Evolutionary conservation across 352 stramenopile genomes (phyloP).

Genomic region (Phytophthora rubi): DNA sequence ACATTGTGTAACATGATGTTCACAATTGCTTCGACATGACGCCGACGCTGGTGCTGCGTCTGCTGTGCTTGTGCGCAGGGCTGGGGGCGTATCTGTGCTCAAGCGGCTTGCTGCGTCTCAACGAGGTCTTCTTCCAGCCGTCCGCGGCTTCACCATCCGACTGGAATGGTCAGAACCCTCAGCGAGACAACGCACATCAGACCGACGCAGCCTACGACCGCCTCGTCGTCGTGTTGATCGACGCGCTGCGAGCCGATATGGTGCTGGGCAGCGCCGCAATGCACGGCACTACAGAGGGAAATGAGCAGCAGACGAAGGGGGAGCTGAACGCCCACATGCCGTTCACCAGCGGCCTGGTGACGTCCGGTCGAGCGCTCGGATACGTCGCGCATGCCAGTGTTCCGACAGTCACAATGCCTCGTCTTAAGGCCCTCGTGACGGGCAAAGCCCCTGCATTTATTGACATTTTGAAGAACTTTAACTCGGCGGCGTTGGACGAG

Average conservation of each 20-base stretch:
- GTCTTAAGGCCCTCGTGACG: slow-evolving; percentile 87
- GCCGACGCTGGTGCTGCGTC: slow-evolving; percentile 23
- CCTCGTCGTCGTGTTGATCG: slow-evolving; percentile 87
- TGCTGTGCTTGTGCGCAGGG: slow-evolving; percentile 50
- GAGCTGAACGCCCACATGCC: slow-evolving; percentile 79
- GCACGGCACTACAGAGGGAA: slow-evolving; percentile 12
- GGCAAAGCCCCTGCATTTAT: slow-evolving; percentile 89
- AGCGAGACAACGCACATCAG: neutral
- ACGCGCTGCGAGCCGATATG: slow-evolving; percentile 89
- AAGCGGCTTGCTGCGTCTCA: slow-evolving; percentile 61
- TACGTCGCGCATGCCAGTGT: slow-evolving; percentile 86
- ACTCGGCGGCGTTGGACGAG: slow-evolving; percentile 73
- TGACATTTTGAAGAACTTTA: slow-evolving; percentile 92
- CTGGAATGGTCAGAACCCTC: slow-evolving; percentile 9
- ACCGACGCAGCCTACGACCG: slow-evolving; percentile 60
- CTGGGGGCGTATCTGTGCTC: slow-evolving; percentile 56
- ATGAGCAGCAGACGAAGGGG: slow-evolving; percentile 7
- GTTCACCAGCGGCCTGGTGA: slow-evolving; percentile 62
- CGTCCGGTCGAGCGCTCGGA: slow-evolving; percentile 53
- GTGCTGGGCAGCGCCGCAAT: slow-evolving; percentile 74
- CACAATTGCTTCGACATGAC: slow-evolving; percentile 14
- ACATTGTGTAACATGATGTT: neutral
- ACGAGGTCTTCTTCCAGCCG: slow-evolving; percentile 58
- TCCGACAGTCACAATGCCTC: slow-evolving; percentile 90
- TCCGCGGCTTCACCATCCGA: neutral